Base-by-base conservation (phyloP, 1,284 basidiomycete species). In the Moesziomyces globuligerus region DNA sequence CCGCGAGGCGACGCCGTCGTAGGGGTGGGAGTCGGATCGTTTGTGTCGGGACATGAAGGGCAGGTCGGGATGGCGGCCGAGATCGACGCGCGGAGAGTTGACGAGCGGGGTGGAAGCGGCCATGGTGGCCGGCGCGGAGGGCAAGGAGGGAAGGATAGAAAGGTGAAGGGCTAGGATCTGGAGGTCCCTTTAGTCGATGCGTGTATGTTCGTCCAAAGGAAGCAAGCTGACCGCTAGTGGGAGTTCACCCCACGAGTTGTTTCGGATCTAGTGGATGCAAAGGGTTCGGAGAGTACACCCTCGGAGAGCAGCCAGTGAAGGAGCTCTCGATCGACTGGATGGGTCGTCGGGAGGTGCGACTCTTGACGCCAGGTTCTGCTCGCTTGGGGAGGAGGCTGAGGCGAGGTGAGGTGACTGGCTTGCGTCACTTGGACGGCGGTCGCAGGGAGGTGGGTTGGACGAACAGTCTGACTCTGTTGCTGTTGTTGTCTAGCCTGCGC, bases 121-220 rank as follows among this genome's bases (percentile, higher is more conserved):
- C 67, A 70, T 70, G 47, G 6, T 38, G 40, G 21, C 3, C 20
- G 34, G 6, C 11, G 13, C 13, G 9, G 28, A 18, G 15, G 18
- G 3, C 17, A 23, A 25, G 44, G 15, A 48, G 26, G 29, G 20
- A 39, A 21, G 10, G 51, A 24, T 20, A 32, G 6, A n/a, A 20
- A 38, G 21, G 26, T 26, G 23, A 38, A 47, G 52, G 41, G 10
- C 44, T 34, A 37, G 8, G 28, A 32, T 24, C 24, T 36, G 44
- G 21, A 39, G 26, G 42, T 50, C 50, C 20, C 62, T 58, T 54
- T 48, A 53, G 48, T 51, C 55, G 62, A 66, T 40, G 38, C 62
- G 55, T 66, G 55, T 66, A 66, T 66, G 41, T 58, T 66, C 62
- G 62, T 66, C 55, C 51, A 54, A 66, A 66, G 55, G 54, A 55